Base-by-base conservation (phyloP, 805 yeast species). In the Hanseniaspora meyeri region DNA sequence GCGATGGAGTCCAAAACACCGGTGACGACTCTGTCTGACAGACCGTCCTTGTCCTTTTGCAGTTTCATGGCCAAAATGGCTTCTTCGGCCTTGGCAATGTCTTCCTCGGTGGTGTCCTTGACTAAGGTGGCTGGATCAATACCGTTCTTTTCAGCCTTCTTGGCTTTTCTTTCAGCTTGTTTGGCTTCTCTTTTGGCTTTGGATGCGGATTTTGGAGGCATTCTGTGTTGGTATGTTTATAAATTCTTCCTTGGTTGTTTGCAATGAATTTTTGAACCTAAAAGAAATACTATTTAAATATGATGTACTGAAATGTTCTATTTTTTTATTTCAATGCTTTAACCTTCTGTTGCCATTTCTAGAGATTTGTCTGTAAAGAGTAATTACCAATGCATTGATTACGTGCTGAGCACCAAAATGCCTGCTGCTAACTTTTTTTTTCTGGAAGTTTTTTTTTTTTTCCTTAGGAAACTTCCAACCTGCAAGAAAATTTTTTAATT, bases 81-180 rank as follows among this genome's bases (percentile, higher is more conserved):
- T 60, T 83, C 80, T 51, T 86, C 85, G 50, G 85, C 78, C 53
- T 76, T 77, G 52, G 80, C 83, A 49, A 74, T 82, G 31, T 77
- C 86, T 45, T 64, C 72, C 64, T 76, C 80, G 57, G 62, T 64
- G 37, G 62, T 64, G 67, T 61, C 64, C 69, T 67, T 68, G 64
- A 61, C 78, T 70, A 83, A 79, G 74, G 80, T 84, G 74, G 80
- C 75, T 60, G 77, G 72, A 53, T 69, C 63, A 17, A 67, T 63
- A 38, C 68, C 62, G 66, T 81, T 75, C 67, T 89, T 90, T 64
- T 86, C 87, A 59, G 87, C 95, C 73, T 89, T 88, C 76, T 90
- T 91, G 64, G 95, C 96, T 60, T 90, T 97, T 83, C 97, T 87
- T 76, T 91, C 95, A 63, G 97, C 97, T 72, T 93, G 93, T 61